These are phyloP conservation scores for Cytospora piceicola DNA, from an alignment of 2,329 filamentous ascomycete species.

Conservation along the genomic window DNA sequence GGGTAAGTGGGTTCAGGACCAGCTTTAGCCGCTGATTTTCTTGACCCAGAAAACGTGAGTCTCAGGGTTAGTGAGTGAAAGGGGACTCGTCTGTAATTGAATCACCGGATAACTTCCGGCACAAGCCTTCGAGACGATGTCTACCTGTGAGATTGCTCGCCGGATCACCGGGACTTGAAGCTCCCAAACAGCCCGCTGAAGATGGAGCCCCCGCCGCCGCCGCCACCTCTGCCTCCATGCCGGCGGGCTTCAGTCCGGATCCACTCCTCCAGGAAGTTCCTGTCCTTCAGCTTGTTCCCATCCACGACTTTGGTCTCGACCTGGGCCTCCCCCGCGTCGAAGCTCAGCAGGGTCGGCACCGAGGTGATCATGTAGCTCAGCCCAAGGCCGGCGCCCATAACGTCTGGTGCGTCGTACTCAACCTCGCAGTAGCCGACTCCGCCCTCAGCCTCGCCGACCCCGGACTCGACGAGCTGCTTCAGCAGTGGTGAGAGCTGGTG, in stretches of 20 bases:
- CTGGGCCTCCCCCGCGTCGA: conserved; percentile 59
- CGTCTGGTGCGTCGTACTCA: conserved; percentile 61
- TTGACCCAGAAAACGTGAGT: too few relatives aligned
- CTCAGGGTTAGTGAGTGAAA: too few relatives aligned
- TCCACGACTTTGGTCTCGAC: conserved; percentile 54
- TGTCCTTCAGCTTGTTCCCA: conserved; percentile 45
- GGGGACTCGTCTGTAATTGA: too few relatives aligned
- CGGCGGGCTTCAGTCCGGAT: conserved; percentile 31
- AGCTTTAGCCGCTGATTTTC: too few relatives aligned
- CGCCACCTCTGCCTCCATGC: conserved; percentile 27
- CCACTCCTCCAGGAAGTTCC: conserved; percentile 30
- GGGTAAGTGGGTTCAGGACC: too few relatives aligned
- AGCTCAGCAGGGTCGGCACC: conserved; percentile 61
- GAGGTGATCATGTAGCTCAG: conserved; percentile 62
- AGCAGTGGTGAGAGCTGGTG: conserved; percentile 54
- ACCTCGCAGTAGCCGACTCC: conserved; percentile 59
- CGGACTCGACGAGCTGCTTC: conserved; percentile 51
- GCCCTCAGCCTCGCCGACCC: conserved; percentile 59
- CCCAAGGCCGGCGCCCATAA: conserved; percentile 54
- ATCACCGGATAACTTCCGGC: too few relatives aligned
- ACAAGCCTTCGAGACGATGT: too few relatives aligned
- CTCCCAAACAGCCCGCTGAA: conserved; percentile 41
- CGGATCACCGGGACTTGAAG: conserved; percentile 32
- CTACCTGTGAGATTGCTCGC: too few relatives aligned
- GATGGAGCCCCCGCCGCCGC: conserved; percentile 14